Base-by-base conservation (phyloP, 768 basidiomycete genomes). In the Boletus rubescentipes region DNA sequence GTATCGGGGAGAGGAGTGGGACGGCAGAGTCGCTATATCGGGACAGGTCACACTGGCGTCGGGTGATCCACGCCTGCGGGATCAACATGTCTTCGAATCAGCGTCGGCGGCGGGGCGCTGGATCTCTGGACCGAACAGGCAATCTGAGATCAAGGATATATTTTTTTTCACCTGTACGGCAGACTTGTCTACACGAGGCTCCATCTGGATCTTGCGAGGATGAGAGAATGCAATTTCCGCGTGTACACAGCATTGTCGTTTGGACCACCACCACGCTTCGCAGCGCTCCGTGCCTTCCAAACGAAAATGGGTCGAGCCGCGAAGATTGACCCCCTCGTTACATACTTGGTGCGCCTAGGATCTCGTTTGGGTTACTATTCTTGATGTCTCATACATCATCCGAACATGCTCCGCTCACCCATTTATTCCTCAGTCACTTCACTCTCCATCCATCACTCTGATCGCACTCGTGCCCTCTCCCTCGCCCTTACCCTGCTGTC, bases 401-500 rank as follows among this genome's bases (percentile, higher is more conserved):
- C 62, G 57, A 59, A 66, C 64, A 51, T 56, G 63, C 61, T 58
- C 60, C 61, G 61, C 59, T 59, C 58, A 57, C 61, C 59, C 65
- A 71, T 64, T 70, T 70, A 68, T 70, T 65, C 63, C 59, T 58
- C 64, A 46, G 39, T 51, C 43, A 14, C 51, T 43, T 64, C 60
- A 54, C 67, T 64, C 62, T 60, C 51, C 65, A 59, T 53, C 60
- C 61, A 60, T 62, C 67, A 62, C 59, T 54, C 54, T 54, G 65
- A 65, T 67, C 69, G 57, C 46, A 65, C 64, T 66, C 68, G 70
- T 70, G 66, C 55, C 60, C 59, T 60, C 60, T 41, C 66, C 63
- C 61, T 61, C 66, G 39, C 70, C 70, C 71, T 71, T 68, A 52
- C 72, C 72, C 68, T 72, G 70, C 68, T 62, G 66, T 61, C 57